Conservation (phyloP, 768 basidiomycete species). For the Ramaria sp. region DNA sequence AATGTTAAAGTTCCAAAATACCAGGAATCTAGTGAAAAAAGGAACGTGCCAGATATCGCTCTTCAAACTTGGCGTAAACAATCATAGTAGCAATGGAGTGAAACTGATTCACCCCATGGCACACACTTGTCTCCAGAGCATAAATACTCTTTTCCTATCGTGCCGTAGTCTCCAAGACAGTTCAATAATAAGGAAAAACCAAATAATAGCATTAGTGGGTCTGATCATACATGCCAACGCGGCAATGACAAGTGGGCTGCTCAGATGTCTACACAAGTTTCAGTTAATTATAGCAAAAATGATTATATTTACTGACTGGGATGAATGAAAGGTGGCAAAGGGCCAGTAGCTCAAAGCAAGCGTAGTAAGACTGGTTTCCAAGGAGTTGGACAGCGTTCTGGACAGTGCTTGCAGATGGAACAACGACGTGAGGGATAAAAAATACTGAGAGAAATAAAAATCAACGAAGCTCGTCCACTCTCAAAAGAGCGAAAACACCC, state of each 20-base stretch:
- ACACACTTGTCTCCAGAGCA: slow-evolving; percentile 28
- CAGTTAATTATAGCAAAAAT: neutral
- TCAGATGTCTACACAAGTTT: slow-evolving; percentile 14
- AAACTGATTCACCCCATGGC: slow-evolving; percentile 34
- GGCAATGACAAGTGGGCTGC: slow-evolving; percentile 42
- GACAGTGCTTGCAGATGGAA: slow-evolving; percentile 81
- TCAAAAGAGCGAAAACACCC: neutral
- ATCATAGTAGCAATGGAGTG: slow-evolving; percentile 10
- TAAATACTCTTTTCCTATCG: slow-evolving; percentile 20
- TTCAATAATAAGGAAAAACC: slow-evolving; percentile 56
- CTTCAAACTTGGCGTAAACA: slow-evolving; percentile 3
- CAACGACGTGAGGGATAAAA: slow-evolving; percentile 75
- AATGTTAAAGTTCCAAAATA: slow-evolving; percentile 61
- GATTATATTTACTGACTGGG: neutral
- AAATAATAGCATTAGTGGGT: slow-evolving; percentile 84
- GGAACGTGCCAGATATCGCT: slow-evolving; percentile 14
- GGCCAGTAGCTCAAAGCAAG: slow-evolving; percentile 72
- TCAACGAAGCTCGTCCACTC: neutral
- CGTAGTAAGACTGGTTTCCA: slow-evolving; percentile 80
- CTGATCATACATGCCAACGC: slow-evolving; percentile 72
- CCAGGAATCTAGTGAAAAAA: slow-evolving; percentile 49
- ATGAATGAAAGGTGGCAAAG: slow-evolving; percentile 23
- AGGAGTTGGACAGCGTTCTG: slow-evolving; percentile 83
- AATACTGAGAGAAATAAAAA: slow-evolving; percentile 34
- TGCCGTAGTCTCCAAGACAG: slow-evolving; percentile 39